Evolutionary conservation across 2,329 filamentous ascomycete genomes (phyloP).

Genomic region (Aspergillus fischeri): DNA sequence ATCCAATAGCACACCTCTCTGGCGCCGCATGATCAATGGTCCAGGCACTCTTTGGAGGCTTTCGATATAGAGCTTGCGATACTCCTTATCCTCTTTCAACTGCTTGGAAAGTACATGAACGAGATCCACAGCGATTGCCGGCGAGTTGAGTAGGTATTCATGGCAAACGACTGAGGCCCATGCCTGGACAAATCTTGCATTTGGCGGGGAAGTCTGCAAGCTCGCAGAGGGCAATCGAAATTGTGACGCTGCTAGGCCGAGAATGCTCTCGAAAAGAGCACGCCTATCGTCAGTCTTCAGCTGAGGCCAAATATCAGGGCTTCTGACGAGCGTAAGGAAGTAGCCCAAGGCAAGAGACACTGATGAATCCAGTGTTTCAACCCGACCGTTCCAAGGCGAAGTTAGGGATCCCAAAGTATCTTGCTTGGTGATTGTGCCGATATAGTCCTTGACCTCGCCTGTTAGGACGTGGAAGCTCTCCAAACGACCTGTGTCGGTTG

Average conservation of each 20-base stretch:
- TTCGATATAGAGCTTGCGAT: constrained; percentile 29
- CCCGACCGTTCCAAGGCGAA: constrained; percentile 36
- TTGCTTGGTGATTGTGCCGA: constrained; percentile 19
- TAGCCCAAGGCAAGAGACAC: constrained; percentile 31
- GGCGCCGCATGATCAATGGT: constrained; percentile 34
- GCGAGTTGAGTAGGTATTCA: constrained; percentile 35
- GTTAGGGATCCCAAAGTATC: constrained; percentile 23
- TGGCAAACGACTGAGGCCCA: constrained; percentile 38
- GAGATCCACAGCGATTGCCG: constrained; percentile 32
- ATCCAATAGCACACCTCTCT: constrained; percentile 32
- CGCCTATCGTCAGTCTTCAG: constrained; percentile 28
- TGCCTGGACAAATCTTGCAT: constrained; percentile 32
- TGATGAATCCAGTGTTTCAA: constrained; percentile 30
- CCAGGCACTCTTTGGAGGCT: constrained; percentile 36
- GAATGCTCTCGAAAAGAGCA: constrained; percentile 30
- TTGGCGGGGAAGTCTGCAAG: constrained; percentile 23
- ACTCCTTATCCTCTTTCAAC: constrained; percentile 26
- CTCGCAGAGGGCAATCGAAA: constrained; percentile 20
- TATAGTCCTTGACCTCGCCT: constrained; percentile 22
- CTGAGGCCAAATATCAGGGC: constrained; percentile 25
- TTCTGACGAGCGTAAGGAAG: constrained; percentile 29
- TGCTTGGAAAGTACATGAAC: constrained; percentile 30
- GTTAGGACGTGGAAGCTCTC: constrained; percentile 22
- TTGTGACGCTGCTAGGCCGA: constrained; percentile 29
- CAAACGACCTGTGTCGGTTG: constrained; percentile 16